Evolutionary conservation across 2,329 filamentous ascomycete genomes (phyloP).

Genomic region (Penicillium expansum): DNA sequence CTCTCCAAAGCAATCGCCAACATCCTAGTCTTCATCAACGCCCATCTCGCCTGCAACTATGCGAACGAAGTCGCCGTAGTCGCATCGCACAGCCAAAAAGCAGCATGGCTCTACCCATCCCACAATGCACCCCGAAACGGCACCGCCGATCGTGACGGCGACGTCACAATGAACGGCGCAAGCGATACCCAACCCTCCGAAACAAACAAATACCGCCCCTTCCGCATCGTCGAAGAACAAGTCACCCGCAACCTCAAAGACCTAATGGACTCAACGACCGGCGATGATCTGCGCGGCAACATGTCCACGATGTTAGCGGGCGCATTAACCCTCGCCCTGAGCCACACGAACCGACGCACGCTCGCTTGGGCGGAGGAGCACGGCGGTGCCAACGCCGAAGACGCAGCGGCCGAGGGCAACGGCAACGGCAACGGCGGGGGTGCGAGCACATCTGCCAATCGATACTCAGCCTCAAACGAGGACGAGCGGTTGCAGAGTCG

Average conservation of each 20-base stretch:
- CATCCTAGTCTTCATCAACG: conserved; percentile 93
- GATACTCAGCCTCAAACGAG: conserved; percentile 24
- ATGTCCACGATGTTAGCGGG: conserved; percentile 86
- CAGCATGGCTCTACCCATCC: conserved; percentile 83
- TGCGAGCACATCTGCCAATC: conserved; percentile 29
- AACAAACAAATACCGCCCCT: conserved; percentile 92
- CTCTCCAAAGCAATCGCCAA: conserved; percentile 82
- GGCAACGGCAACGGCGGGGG: conserved; percentile 30
- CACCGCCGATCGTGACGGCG: conserved; percentile 42
- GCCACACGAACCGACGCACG: conserved; percentile 82
- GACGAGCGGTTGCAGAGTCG: conserved; percentile 64
- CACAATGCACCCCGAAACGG: conserved; percentile 9
- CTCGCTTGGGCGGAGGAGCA: conserved; percentile 62
- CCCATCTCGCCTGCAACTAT: conserved; percentile 90
- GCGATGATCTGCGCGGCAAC: conserved; percentile 56
- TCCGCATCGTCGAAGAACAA: conserved; percentile 79
- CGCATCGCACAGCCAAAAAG: conserved; percentile 81
- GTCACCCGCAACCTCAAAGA: conserved; percentile 70
- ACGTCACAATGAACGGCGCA: conserved; percentile 58
- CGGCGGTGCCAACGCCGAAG: conserved; percentile 39
- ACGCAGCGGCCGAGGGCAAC: conserved; percentile 38
- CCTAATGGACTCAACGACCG: conserved; percentile 69
- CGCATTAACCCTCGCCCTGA: conserved; percentile 82
- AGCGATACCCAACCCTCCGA: conserved; percentile 34
- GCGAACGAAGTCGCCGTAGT: conserved; percentile 90